Evolutionary conservation across 371 early-diverging fungal species (phyloP).

Genomic region (Mortierella sp.): DNA sequence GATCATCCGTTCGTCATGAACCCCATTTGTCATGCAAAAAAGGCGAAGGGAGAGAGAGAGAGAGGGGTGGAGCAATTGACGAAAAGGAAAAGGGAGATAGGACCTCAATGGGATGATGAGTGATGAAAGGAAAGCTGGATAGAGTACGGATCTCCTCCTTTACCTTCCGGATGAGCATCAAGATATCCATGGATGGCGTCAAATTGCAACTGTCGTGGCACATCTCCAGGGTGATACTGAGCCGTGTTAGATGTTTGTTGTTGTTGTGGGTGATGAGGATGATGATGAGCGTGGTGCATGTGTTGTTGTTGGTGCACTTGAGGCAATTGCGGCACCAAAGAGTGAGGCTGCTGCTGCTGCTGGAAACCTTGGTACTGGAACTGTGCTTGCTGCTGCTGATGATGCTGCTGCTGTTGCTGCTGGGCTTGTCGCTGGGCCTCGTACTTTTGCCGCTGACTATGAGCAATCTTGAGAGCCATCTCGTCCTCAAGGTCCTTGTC

Average conservation of each 20-base stretch:
- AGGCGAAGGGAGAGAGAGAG: background rate
- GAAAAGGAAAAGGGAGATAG: no score
- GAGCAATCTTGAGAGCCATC: constrained; percentile 37
- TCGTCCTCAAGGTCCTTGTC: constrained; percentile 38
- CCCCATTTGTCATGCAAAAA: no score
- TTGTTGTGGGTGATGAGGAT: constrained; percentile 17
- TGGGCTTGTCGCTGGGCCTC: constrained; percentile 30
- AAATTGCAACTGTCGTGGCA: constrained; percentile 36
- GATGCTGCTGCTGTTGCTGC: constrained; percentile 25
- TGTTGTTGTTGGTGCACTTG: constrained; percentile 16
- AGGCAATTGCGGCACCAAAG: constrained; percentile 2
- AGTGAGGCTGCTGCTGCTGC: constrained; percentile 4
- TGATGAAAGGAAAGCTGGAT: background rate
- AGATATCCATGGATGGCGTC: constrained; percentile 53
- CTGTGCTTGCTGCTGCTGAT: constrained; percentile 2
- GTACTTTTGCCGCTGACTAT: constrained; percentile 29
- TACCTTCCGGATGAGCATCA: constrained; percentile 36
- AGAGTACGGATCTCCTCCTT: no score
- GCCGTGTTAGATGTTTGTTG: constrained; percentile 17
- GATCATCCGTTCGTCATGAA: no score
- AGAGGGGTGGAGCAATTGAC: background rate
- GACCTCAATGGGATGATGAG: no score
- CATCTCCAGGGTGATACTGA: constrained; percentile 26
- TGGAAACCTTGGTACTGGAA: background rate
- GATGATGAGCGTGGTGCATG: constrained; percentile 2